Evolutionary conservation across 2,329 filamentous ascomycete species (phyloP).

Genomic region (Alternaria conjuncta): DNA sequence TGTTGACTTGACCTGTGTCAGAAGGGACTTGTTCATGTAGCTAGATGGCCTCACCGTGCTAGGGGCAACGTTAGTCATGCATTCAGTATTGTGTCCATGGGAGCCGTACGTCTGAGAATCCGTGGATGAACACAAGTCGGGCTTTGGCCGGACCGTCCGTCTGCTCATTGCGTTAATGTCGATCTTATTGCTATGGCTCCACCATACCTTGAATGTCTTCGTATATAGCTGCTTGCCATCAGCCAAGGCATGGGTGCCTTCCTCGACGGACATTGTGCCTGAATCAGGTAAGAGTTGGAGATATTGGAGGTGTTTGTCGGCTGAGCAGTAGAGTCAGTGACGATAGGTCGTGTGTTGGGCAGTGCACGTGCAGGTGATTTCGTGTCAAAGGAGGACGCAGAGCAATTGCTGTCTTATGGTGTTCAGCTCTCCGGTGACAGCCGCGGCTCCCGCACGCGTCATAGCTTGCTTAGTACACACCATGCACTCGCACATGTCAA

Average conservation of each 20-base stretch:
- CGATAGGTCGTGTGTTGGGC: neutral
- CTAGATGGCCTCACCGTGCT: conserved; percentile 17
- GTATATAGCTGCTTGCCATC: conserved; percentile 65
- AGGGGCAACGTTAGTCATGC: conserved; percentile 1
- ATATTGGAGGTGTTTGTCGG: neutral
- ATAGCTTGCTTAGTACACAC: conserved; percentile 9
- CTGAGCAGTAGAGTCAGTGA: neutral
- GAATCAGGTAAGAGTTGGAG: neutral
- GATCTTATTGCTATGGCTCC: conserved; percentile 6
- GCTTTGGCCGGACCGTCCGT: conserved; percentile 66
- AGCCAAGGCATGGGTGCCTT: conserved; percentile 58
- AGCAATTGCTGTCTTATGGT: conserved; percentile 2
- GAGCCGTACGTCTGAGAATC: conserved; percentile 71
- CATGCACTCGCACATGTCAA: neutral
- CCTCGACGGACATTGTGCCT: conserved; percentile 51
- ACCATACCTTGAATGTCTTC: conserved; percentile 64
- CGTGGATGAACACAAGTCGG: conserved; percentile 82
- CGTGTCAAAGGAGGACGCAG: neutral
- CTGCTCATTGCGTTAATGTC: conserved; percentile 46
- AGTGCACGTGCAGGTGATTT: neutral
- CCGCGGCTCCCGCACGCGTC: conserved; percentile 18
- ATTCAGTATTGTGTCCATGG: neutral
- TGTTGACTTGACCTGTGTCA: conserved; percentile 60
- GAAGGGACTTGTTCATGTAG: neutral
- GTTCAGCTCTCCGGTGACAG: conserved; percentile 4